Conservation (phyloP, 257 asterid genomes). For the Solanum tacnaense region DNA sequence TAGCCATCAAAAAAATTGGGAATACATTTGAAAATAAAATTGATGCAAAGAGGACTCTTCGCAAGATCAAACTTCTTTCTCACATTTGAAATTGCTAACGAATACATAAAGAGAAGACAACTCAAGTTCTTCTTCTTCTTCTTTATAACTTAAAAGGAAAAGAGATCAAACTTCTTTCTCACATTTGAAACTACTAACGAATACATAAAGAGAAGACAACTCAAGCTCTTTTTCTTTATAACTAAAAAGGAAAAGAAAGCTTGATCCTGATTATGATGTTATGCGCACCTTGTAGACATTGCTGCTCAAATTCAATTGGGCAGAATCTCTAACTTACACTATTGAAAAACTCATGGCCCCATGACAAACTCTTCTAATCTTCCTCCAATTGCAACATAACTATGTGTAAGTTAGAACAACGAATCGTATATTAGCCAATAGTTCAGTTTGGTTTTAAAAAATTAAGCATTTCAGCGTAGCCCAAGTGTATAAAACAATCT, state of each 20-base stretch:
- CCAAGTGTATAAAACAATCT: background rate
- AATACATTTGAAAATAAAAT: constrained; percentile 78
- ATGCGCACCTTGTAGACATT: constrained; percentile 2
- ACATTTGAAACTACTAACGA: no score
- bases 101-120: no score
- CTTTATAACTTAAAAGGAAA: no score
- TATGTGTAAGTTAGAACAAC: background rate
- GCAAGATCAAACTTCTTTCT: constrained; percentile 75
- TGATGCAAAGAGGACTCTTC: constrained; percentile 76
- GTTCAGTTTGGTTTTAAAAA: background rate
- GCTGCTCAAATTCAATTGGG: constrained; percentile 9
- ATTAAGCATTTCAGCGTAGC: background rate
- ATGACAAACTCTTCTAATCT: background rate
- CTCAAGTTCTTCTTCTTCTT: no score
- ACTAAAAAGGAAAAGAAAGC: constrained; percentile 1
- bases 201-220: no score
- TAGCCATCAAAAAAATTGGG: constrained; percentile 81
- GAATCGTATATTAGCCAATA: background rate
- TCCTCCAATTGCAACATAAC: background rate
- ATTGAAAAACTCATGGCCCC: constrained; percentile 10
- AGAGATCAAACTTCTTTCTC: no score
- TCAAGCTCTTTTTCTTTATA: no score
- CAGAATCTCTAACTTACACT: constrained; percentile 6
- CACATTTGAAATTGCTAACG: constrained; percentile 25
- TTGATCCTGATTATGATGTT: constrained; percentile 11